These are phyloP conservation scores for Aspergillus sp. DNA, from an alignment of 2,329 filamentous ascomycete genomes.

Conservation along the genomic window DNA sequence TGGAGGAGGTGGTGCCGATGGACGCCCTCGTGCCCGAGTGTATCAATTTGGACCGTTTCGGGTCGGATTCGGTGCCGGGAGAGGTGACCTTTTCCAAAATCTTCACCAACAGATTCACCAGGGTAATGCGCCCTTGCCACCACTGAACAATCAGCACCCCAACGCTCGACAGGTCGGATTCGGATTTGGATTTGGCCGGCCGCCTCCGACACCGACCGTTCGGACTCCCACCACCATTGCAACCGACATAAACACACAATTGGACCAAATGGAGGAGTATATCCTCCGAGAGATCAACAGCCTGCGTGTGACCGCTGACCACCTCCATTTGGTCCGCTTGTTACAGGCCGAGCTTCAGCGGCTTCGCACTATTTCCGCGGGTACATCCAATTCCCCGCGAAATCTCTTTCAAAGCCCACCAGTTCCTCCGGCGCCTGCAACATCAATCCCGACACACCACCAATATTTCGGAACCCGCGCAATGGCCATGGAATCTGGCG, in stretches of 20 bases:
- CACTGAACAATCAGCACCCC: slow-evolving; percentile 29
- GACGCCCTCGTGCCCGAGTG: slow-evolving; percentile 55
- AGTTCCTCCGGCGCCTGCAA: slow-evolving; percentile 16
- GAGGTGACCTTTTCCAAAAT: slow-evolving; percentile 63
- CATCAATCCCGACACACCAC: slow-evolving; percentile 22
- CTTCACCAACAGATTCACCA: slow-evolving; percentile 61
- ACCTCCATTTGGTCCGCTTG: slow-evolving; percentile 66
- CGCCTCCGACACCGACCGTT: slow-evolving; percentile 20
- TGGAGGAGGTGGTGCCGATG: slow-evolving; percentile 38
- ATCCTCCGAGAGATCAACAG: slow-evolving; percentile 65
- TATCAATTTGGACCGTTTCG: slow-evolving; percentile 74
- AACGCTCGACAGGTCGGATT: slow-evolving; percentile 41
- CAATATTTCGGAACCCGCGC: slow-evolving; percentile 32
- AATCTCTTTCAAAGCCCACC: slow-evolving; percentile 6
- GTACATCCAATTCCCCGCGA: slow-evolving; percentile 11
- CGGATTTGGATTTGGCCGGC: slow-evolving; percentile 42
- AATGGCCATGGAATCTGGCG: slow-evolving; percentile 39
- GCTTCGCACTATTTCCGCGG: slow-evolving; percentile 54
- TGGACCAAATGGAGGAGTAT: slow-evolving; percentile 67
- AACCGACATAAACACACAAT: slow-evolving; percentile 54
- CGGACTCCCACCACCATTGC: slow-evolving; percentile 20
- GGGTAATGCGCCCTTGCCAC: slow-evolving; percentile 46
- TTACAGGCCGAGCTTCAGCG: slow-evolving; percentile 67
- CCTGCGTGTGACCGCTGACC: slow-evolving; percentile 64
- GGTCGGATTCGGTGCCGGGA: slow-evolving; percentile 65